phyloP scores from a whole-genome alignment of 805 yeast genomes.

The Candida tammaniensis region DNA sequence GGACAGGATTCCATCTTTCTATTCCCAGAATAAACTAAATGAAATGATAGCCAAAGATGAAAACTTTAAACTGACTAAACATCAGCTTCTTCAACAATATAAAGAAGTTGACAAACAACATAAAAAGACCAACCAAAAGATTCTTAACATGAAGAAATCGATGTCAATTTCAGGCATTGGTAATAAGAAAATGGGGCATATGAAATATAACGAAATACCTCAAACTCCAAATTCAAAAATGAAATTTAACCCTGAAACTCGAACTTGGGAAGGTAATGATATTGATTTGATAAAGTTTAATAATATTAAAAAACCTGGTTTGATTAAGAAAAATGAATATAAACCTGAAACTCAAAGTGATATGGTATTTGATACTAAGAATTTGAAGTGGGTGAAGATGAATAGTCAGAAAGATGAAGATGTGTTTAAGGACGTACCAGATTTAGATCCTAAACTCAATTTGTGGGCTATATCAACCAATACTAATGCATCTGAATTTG shows the following conservation, averaged over 20 bases:
- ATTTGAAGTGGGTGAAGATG: conserved; percentile 57
- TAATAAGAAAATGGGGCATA: conserved; percentile 3
- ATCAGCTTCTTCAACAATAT: conserved; percentile 28
- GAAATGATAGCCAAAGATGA: conserved; percentile 16
- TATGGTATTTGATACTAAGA: conserved; percentile 60
- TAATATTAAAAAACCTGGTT: conserved; percentile 29
- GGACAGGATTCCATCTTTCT: conserved; percentile 43
- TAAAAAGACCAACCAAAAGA: conserved; percentile 12
- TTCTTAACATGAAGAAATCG: conserved; percentile 11
- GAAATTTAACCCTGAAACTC: conserved; percentile 51
- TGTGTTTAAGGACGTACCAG: conserved; percentile 52
- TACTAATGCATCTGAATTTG: conserved; percentile 19
- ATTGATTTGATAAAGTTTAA: conserved; percentile 55
- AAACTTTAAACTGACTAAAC: conserved; percentile 18
- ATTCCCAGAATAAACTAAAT: conserved; percentile 14
- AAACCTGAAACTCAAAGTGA: conserved; percentile 22
- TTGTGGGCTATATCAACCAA: conserved; percentile 32
- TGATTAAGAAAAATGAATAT: conserved; percentile 32
- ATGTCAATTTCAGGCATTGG: conserved; percentile 10
- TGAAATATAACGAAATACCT: conserved; percentile 17
- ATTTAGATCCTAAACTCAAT: conserved; percentile 32
- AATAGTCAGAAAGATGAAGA: conserved; percentile 31
- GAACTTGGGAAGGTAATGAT: conserved; percentile 67
- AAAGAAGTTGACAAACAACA: conserved; percentile 22
- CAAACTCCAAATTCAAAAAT: conserved; percentile 30